Base-by-base conservation (phyloP, 306 rosid species). In the Cicer judaicum region DNA sequence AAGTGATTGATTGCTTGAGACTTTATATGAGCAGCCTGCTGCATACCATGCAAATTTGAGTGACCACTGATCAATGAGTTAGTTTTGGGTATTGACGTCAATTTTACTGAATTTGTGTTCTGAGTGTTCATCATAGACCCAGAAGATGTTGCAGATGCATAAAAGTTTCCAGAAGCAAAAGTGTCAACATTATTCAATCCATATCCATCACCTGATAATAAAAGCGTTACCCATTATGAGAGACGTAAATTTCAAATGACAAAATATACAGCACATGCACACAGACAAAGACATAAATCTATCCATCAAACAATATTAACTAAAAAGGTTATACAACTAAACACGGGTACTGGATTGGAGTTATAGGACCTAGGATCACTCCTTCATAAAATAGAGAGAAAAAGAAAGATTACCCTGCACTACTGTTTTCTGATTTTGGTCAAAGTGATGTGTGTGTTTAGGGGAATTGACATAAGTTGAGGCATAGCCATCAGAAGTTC, bases 111-210 rank as follows among this genome's bases (percentile, higher is more conserved):
- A 79, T 70, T 86, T 60, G 79, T 76, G 76, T 80, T 95, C 82
- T 90, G 96, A 73, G 91, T 70, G 80, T 84, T 90, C 88, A 82
- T 78, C 92, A 86, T 64, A 72, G 96, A 78, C 56, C 99, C 99
- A 77, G 82, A 87, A 57, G 98, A 84, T 53, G 93, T 59, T 8
- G 77, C 82, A 71, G 92, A 69, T 15, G 88, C 79, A 84, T 86
- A 89, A 44, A 85, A 85, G 82, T 84, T 89, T 76, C 94, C 97
- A 70, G 96, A 82, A 54, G 83, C 85, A 87, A 85, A 89, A 29
- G 93, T 76, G 64, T 92, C 97, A 36, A 79, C 81, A 84, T 72
- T 92, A 79, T 74, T 84, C 87, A 84, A 68, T 44, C 93, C 96
- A 68, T 80, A 87, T 73, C 88, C 92, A 84, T 95, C 98, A 78